phyloP scores from a whole-genome alignment of 164 flowering plant genomes.

The Litsea cubeba region DNA sequence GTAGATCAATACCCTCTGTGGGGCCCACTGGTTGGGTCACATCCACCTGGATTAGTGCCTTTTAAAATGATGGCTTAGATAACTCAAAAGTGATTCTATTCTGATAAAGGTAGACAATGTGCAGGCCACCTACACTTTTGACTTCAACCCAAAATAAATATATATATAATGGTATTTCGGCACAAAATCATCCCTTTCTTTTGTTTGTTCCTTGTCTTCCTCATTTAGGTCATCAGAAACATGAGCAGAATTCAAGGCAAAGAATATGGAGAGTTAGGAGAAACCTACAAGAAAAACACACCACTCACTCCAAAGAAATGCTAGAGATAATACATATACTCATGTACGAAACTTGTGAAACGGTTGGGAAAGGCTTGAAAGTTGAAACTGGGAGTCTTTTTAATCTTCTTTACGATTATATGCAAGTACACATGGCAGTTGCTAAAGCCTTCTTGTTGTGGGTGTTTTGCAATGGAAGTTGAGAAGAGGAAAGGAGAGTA shows the following conservation, averaged over 20 bases:
- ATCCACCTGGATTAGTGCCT: not conserved
- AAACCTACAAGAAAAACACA: not conserved
- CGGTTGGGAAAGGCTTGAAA: conserved; percentile 3
- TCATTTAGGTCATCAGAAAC: conserved; percentile 1
- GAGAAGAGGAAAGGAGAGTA: conserved; percentile 8
- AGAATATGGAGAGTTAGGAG: not conserved
- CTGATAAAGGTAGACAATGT: not conserved
- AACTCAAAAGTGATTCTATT: not conserved
- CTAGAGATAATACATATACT: not conserved
- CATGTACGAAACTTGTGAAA: too few species aligned
- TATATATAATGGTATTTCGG: too few species aligned
- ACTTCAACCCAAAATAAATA: too few species aligned
- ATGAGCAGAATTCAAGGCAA: not conserved
- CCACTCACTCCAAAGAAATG: not conserved
- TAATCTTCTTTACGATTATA: not conserved
- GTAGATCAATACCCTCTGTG: too few species aligned
- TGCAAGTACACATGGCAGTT: conserved; percentile 1
- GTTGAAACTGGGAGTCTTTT: not conserved
- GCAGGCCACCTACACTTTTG: not conserved
- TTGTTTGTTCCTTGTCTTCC: not conserved
- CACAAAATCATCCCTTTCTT: not conserved
- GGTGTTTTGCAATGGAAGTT: not conserved
- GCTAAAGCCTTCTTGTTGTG: not conserved
- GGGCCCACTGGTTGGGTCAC: not conserved
- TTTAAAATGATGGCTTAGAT: not conserved